Conservation (phyloP, 441 rosid genomes). For the Erysimum pusillum region DNA sequence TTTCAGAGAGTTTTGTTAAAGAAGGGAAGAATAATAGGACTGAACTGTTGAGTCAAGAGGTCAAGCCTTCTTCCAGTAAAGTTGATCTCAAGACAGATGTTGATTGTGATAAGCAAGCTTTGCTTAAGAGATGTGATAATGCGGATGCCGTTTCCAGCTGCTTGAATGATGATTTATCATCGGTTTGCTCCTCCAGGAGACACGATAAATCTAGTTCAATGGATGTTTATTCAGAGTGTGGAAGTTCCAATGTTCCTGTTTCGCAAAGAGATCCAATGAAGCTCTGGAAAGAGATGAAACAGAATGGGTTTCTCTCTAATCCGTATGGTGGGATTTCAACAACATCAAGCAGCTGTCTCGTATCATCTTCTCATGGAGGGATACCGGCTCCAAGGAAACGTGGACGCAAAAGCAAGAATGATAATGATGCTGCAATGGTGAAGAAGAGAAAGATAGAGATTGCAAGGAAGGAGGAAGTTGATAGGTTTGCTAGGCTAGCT, state of each 20-base stretch:
- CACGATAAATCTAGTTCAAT: conserved; percentile 40
- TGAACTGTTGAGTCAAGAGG: conserved; percentile 38
- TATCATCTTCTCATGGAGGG: conserved; percentile 87
- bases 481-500: conserved; percentile 81
- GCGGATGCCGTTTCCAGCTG: conserved; percentile 65
- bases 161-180: conserved; percentile 53
- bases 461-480: conserved; percentile 85
- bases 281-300: conserved; percentile 91
- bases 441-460: conserved; percentile 77
- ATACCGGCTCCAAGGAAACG: conserved; percentile 86
- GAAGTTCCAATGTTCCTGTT: conserved; percentile 62
- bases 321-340: conserved; percentile 57
- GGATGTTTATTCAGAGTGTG: conserved; percentile 75
- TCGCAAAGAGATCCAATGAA: conserved; percentile 71
- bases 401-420: conserved; percentile 68
- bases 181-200: conserved; percentile 48
- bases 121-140: conserved; percentile 46
- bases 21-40: conserved; percentile 41
- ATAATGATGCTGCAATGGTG: conserved; percentile 36
- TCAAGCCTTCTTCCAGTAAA: conserved; percentile 38
- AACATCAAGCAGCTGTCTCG: conserved; percentile 57
- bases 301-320: conserved; percentile 75
- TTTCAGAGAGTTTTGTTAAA: conserved; percentile 20
- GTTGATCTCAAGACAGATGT: conserved; percentile 59
- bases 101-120: conserved; percentile 37